Evolutionary conservation across 169 alveolate species (phyloP), one percentile per base, ranked within the genome.

Genomic region (Cryptosporidium tyzzeri): DNA sequence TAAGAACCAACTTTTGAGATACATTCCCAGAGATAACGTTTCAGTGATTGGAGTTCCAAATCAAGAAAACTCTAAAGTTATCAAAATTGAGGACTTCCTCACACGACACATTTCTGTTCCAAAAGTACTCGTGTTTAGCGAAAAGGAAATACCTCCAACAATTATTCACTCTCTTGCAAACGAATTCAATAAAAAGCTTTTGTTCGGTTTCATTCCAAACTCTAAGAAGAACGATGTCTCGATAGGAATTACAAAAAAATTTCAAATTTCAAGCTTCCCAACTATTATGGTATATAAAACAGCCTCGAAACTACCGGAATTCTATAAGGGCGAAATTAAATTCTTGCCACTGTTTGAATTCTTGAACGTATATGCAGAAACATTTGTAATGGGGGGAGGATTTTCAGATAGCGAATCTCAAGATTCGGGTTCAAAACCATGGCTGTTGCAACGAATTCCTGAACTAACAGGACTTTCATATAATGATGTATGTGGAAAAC

Each of bases 311-410:
- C 96, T 94, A 62, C 94, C 95, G 7, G 93, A 92, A 85, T 91
- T 93, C 18, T 98, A 95, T 93, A 95, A 92, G 29, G 99, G 99
- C 37, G 97, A 95, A 50, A 92, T 94, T 69, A 94, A 95, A 58
- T 98, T 93, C 85, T 85, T 91, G 61, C 93, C 91, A 37, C 92
- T 98, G 92, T 96, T 96, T 80, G 98, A 98, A 74, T 98, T 97
- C 97, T 96, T 98, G 14, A 98, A 98, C 86, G 96, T 98, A 21
- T 96, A 96, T 91, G 93, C 98, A 50, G 99, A 98, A 86, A 96
- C 99, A 7, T 98, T 97, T 94, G 98, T 97, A 33, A 94, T 96
- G 69, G 99, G 99, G 48, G 98, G 98, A 12, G 98, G 98, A 35
- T 93, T 94, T 84, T 94, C 96, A 31, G 96, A 93, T 37, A 84